Percentiles rank a stretch among this genome's conserved stretches.
Evolutionary conservation across 495 filamentous ascomycete genomes (phyloP).

Genomic region (Aspergillus mulundensis): DNA sequence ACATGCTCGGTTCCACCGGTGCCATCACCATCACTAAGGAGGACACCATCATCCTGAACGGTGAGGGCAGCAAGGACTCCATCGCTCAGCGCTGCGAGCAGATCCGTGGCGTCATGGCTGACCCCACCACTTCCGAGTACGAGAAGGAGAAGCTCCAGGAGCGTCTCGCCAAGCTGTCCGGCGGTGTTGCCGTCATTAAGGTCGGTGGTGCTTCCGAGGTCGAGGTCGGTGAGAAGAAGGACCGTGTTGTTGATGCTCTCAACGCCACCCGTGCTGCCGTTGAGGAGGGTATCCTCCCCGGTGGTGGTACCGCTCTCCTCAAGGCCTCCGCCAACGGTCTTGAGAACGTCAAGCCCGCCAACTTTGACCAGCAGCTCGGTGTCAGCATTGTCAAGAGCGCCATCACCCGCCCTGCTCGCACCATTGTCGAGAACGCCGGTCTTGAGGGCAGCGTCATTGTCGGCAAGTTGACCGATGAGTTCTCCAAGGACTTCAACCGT

Average conservation of each 20-base stretch:
- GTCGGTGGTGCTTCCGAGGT: constrained; percentile 97
- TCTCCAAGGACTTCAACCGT: constrained; percentile 90
- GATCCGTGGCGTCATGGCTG: constrained; percentile 94
- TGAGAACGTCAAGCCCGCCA: constrained; percentile 72
- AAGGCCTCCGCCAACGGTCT: constrained; percentile 93
- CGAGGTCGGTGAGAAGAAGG: constrained; percentile 99
- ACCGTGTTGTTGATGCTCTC: constrained; percentile 95
- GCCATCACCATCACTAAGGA: constrained; percentile 99
- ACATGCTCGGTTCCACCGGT: constrained; percentile 95
- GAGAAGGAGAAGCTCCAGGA: constrained; percentile 99
- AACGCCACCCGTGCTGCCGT: constrained; percentile 98
- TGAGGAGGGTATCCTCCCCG: constrained; percentile 97
- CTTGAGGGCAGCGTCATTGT: constrained; percentile 94
- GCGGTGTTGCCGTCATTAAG: constrained; percentile 98
- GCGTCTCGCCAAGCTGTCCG: constrained; percentile 97
- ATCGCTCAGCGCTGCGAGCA: constrained; percentile 97
- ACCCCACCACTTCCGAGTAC: constrained; percentile 92
- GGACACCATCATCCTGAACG: constrained; percentile 98
- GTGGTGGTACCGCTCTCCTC: constrained; percentile 95
- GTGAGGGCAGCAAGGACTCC: constrained; percentile 90
- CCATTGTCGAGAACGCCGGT: constrained; percentile 96
- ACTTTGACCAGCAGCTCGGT: constrained; percentile 99
- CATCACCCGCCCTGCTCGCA: constrained; percentile 89
- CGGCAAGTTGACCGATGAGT: constrained; percentile 97
- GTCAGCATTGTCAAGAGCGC: constrained; percentile 95